Base-by-base conservation (phyloP, 352 stramenopile genomes). In the Globisporangium splendens region DNA sequence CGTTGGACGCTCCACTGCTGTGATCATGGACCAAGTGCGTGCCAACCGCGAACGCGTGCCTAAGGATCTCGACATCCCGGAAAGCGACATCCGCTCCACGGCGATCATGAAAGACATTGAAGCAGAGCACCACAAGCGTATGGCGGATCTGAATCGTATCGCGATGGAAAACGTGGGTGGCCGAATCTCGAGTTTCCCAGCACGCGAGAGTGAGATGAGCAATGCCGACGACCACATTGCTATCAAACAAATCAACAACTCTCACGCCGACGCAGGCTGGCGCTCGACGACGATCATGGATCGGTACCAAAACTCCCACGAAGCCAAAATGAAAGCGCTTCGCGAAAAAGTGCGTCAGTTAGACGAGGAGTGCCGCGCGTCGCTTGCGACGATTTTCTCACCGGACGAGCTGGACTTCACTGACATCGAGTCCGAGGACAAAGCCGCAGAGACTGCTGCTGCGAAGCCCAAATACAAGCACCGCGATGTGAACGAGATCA, bases 101-200 rank as follows among this genome's bases (percentile, higher is more conserved):
- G 59, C 65, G 24, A 62, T 63, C 49, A 77, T 83, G 73, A 52
- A 65, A 22, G 62, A 77, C 56, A 65, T 83, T 14, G 68, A 83
- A 60, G 64, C 59, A n/a, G 76, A 65, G 28, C 76, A 86, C 50
- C 53, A 67, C 22, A 70, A 71, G 38, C 74, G 77, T 11, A 86
- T 86, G 77, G 74, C 72, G n/a, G 72, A 84, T 54, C 57, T 84
- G 17, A 80, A 80, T 31, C 65, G 54, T 13, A 81, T 86, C 24
- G 76, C 76, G 42, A 31, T 80, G 33, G 76, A 79, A 35, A 64
- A 77, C 56, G 63, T 74, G 8, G 75, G 73, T 18, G 66, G 69
- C 47, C 73, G 76, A 11, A 73, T 83, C 18, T 83, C 76, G 0
- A 78, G 51, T 13, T 56, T 65, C 41, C 39, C 43, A 22, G 24